A percentile compares a stretch with the other conserved stretches of the same genome.
Evolutionary conservation across 2,329 filamentous ascomycete genomes (phyloP).

Genomic region (Beauveria brongniartii): DNA sequence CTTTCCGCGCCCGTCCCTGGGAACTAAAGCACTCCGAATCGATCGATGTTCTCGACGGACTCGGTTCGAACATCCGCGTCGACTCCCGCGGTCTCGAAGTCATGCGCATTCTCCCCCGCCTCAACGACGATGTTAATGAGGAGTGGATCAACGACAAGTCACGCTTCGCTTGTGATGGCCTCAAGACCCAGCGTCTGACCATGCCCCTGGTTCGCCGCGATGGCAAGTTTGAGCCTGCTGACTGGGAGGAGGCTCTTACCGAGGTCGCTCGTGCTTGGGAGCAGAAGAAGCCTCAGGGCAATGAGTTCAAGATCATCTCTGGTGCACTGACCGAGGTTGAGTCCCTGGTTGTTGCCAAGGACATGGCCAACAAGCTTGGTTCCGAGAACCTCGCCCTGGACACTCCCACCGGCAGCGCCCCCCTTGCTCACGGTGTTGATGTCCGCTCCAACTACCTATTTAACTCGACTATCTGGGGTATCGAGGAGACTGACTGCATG

Average conservation of each 20-base stretch:
- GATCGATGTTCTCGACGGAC: slow-evolving; percentile 84
- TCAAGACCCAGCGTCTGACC: slow-evolving; percentile 92
- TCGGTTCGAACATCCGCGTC: slow-evolving; percentile 91
- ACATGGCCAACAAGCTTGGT: slow-evolving; percentile 90
- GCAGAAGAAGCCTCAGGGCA: slow-evolving; percentile 70
- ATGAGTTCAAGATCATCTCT: slow-evolving; percentile 94
- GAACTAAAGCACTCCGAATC: slow-evolving; percentile 95
- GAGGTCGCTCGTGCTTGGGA: slow-evolving; percentile 79
- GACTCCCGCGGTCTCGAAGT: slow-evolving; percentile 92
- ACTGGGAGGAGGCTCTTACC: slow-evolving; percentile 90
- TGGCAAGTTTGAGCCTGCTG: slow-evolving; percentile 83
- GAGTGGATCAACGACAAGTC: slow-evolving; percentile 99
- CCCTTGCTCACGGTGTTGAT: slow-evolving; percentile 86
- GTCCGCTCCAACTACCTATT: slow-evolving; percentile 92
- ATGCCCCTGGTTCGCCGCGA: slow-evolving; percentile 83
- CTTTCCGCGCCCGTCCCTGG: slow-evolving; percentile 94
- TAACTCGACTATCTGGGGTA: slow-evolving; percentile 89
- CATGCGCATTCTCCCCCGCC: slow-evolving; percentile 83
- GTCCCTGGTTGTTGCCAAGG: slow-evolving; percentile 92
- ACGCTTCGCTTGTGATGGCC: slow-evolving; percentile 89
- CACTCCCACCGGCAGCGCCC: slow-evolving; percentile 73
- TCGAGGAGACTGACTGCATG: slow-evolving; percentile 88
- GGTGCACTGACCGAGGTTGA: slow-evolving; percentile 89
- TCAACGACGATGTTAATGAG: slow-evolving; percentile 98
- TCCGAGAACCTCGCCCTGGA: slow-evolving; percentile 95